Percentiles rank a stretch among this genome's conserved stretches.
Conservation (phyloP, 2,329 filamentous ascomycete genomes). For the Calonectria crousiana region DNA sequence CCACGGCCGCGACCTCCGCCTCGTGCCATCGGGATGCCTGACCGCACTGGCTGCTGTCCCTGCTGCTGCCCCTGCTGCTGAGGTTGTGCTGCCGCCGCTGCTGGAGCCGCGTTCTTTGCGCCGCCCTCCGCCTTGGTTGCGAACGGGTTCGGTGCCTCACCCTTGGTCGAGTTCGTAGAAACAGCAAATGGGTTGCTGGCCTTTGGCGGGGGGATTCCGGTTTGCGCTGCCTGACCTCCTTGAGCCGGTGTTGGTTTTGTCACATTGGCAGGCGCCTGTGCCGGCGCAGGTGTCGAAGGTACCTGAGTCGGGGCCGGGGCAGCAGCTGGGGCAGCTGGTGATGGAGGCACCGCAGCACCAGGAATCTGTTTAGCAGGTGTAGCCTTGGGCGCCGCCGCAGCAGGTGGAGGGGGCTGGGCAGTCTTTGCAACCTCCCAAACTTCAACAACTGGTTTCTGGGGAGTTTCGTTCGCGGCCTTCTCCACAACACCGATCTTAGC, state of each 20-base stretch:
- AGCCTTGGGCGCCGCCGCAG: conserved; percentile 39
- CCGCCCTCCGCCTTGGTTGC: conserved; percentile 36
- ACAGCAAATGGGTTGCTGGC: conserved; percentile 50
- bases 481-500: conserved; percentile 85
- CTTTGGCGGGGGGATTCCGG: conserved; percentile 39
- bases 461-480: conserved; percentile 86
- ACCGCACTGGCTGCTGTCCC: conserved; percentile 39
- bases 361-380: conserved; percentile 40
- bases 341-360: conserved; percentile 35
- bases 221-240: conserved; percentile 25
- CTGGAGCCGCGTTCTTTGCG: conserved; percentile 23
- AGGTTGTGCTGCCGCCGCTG: conserved; percentile 28
- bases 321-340: conserved; percentile 29
- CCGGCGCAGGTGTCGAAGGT: conserved; percentile 26
- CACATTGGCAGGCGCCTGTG: conserved; percentile 33
- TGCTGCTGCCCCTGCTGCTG: conserved; percentile 33
- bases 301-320: conserved; percentile 19
- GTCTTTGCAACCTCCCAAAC: conserved; percentile 86
- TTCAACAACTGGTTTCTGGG: conserved; percentile 83
- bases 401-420: conserved; percentile 44
- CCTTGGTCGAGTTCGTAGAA: conserved; percentile 26
- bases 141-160: conserved; percentile 46
- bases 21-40: conserved; percentile 57
- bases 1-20: conserved; percentile 56
- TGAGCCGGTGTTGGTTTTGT: conserved; percentile 31